phyloP scores from a whole-genome alignment of 2,329 filamentous ascomycete genomes.

The Neofusicoccum sp. region DNA sequence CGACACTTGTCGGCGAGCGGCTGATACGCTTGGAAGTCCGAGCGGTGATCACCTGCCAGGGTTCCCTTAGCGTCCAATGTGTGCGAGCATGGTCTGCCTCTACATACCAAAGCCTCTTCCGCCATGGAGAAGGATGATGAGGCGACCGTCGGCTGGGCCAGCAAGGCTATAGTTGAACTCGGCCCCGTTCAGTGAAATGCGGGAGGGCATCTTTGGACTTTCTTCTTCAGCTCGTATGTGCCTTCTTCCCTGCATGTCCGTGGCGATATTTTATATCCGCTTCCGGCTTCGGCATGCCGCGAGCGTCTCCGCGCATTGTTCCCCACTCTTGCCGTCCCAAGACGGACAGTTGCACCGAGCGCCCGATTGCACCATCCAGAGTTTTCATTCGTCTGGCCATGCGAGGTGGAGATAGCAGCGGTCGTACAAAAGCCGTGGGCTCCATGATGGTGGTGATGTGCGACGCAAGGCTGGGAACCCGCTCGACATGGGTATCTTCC shows the following conservation, averaged over 20 bases:
- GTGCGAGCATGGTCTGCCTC: too few species aligned
- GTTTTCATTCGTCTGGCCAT: background rate
- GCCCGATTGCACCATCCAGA: conserved; percentile 14
- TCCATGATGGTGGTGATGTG: background rate
- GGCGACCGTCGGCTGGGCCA: conserved; percentile 31
- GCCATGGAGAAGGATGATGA: conserved; percentile 40
- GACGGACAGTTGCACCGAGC: background rate
- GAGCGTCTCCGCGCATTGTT: background rate
- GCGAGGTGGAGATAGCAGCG: background rate
- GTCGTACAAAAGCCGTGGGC: background rate
- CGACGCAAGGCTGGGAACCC: background rate
- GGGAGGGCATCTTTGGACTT: background rate
- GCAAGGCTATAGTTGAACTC: conserved; percentile 33
- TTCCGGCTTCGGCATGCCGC: conserved; percentile 8
- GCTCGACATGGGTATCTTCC: background rate
- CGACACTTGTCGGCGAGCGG: conserved; percentile 29
- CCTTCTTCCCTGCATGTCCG: background rate
- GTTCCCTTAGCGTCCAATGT: background rate
- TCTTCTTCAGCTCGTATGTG: background rate
- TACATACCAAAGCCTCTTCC: conserved; percentile 37
- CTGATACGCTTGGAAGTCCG: conserved; percentile 36
- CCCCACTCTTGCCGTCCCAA: conserved; percentile 8
- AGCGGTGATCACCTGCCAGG: conserved; percentile 32
- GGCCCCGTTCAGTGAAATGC: conserved; percentile 29
- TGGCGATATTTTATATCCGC: background rate